phyloP scores from a whole-genome alignment of 306 rosid genomes.

The Castanospermum australe region DNA sequence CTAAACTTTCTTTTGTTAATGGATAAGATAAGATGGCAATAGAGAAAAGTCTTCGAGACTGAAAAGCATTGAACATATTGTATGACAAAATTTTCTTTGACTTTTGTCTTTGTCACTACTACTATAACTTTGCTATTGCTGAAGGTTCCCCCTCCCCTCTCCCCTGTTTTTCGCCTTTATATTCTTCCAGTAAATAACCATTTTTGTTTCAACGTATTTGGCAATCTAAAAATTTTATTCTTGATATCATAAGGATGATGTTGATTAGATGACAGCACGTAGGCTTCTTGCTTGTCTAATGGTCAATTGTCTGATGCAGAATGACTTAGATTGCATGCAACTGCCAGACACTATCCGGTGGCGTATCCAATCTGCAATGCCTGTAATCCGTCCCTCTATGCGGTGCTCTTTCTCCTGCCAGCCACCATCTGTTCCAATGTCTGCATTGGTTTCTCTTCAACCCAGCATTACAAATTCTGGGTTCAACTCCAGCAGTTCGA shows the following conservation, averaged over 20 bases:
- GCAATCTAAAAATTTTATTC: neutral
- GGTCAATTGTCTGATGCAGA: constrained; percentile 47
- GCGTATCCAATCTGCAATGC: constrained; percentile 96
- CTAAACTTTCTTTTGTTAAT: neutral
- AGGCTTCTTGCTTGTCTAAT: constrained; percentile 16
- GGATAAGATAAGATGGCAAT: neutral
- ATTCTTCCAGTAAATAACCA: neutral
- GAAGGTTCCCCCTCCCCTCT: neutral
- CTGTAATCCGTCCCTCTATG: constrained; percentile 53
- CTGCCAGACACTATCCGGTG: constrained; percentile 78
- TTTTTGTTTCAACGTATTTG: neutral
- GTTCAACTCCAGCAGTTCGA: constrained; percentile 37
- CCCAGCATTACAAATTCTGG: constrained; percentile 41
- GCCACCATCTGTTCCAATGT: constrained; percentile 59
- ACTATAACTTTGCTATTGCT: neutral
- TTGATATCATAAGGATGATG: neutral
- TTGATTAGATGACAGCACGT: neutral
- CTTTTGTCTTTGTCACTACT: neutral
- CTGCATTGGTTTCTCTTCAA: constrained; percentile 61
- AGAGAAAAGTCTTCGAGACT: neutral
- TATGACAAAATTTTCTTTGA: neutral
- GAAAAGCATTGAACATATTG: neutral
- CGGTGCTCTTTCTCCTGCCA: constrained; percentile 68
- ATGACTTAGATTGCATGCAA: constrained; percentile 68
- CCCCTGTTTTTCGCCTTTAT: neutral